Conservation (phyloP, 768 basidiomycete species). For the Hydnomerulius pinastri region DNA sequence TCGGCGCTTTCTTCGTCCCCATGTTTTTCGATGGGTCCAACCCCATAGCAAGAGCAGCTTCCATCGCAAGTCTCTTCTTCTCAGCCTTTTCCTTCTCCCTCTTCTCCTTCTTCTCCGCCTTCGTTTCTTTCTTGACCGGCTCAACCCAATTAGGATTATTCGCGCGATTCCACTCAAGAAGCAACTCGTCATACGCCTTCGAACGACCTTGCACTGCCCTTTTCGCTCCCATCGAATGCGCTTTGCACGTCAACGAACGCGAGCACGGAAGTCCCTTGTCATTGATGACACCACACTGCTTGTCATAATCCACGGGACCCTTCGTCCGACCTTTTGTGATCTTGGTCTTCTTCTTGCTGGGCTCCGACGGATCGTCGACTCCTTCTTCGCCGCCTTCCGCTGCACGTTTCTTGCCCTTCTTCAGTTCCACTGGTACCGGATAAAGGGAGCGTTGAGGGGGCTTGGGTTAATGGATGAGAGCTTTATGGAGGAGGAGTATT, state of each 20-base stretch:
- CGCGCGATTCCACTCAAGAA: constrained; percentile 89
- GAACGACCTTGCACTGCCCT: constrained; percentile 88
- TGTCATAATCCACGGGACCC: constrained; percentile 88
- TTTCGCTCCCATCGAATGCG: constrained; percentile 96
- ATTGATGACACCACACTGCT: constrained; percentile 96
- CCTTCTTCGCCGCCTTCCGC: constrained; percentile 74
- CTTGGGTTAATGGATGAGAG: constrained; percentile 6
- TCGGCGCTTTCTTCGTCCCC: constrained; percentile 58
- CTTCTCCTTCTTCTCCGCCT: constrained; percentile 86
- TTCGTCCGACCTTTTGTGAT: constrained; percentile 78
- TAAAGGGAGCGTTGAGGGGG: constrained; percentile 6
- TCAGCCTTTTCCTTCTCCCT: constrained; percentile 79
- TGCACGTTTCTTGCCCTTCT: constrained; percentile 79
- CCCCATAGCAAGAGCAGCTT: constrained; percentile 67
- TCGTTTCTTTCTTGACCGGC: constrained; percentile 83
- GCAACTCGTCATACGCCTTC: constrained; percentile 78
- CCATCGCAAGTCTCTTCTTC: constrained; percentile 73
- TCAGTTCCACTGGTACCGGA: constrained; percentile 35
- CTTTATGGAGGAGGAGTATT: background rate
- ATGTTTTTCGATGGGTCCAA: constrained; percentile 45
- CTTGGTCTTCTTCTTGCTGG: constrained; percentile 81
- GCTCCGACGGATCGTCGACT: constrained; percentile 60
- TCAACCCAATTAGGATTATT: constrained; percentile 89
- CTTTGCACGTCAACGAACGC: constrained; percentile 95
- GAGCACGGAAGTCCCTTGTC: constrained; percentile 92